A percentile compares a stretch with the other conserved stretches of the same genome.
Evolutionary conservation across 768 basidiomycete species (phyloP).

Genomic region (Trametes cingulata): DNA sequence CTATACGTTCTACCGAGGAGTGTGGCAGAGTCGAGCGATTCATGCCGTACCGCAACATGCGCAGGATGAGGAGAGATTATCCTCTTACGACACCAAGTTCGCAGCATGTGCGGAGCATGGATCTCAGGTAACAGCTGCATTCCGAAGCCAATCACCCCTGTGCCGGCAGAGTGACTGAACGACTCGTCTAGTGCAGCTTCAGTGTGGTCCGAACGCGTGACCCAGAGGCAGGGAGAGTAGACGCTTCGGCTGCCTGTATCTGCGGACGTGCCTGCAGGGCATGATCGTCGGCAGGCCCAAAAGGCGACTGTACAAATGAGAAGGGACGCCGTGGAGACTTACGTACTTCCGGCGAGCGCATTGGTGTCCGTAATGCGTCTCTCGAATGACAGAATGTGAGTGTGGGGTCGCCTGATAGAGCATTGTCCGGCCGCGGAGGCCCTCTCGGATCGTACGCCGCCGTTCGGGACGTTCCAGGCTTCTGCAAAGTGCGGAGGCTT

Average conservation of each 20-base stretch:
- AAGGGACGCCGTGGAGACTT: not conserved
- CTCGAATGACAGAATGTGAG: not conserved
- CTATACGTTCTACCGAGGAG: no score
- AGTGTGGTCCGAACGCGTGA: no score
- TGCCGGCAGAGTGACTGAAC: no score
- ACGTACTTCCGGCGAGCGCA: not conserved
- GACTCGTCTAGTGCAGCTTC: no score
- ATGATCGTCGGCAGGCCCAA: not conserved
- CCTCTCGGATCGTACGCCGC: not conserved
- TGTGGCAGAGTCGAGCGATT: no score
- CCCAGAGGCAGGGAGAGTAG: not conserved
- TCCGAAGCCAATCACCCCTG: no score
- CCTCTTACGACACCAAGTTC: no score
- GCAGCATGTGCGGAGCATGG: no score
- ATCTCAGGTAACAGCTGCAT: no score
- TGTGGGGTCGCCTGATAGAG: not conserved
- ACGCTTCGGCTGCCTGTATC: not conserved
- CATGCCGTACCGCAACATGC: no score
- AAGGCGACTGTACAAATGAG: not conserved
- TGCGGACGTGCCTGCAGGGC: not conserved
- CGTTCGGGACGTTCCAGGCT: not conserved
- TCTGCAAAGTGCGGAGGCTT: not conserved
- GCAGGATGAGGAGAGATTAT: no score
- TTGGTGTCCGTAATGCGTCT: not conserved
- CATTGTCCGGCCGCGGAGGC: not conserved